Conservation (phyloP, 2,329 filamentous ascomycete genomes). For the Diaporthe humulicola region DNA sequence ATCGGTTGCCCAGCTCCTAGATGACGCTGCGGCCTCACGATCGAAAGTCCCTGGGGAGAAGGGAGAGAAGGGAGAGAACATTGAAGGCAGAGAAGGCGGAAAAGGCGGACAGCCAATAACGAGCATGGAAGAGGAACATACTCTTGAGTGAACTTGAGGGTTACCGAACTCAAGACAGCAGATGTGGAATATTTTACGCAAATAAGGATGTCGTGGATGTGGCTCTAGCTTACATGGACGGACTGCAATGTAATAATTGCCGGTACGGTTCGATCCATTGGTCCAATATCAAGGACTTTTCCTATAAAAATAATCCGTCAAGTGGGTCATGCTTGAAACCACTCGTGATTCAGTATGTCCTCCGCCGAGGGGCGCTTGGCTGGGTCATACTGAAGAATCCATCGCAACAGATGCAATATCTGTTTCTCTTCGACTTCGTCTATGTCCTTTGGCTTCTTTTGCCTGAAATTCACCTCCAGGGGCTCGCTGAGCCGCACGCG, state of each 20-base stretch:
- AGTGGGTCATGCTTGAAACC: slow-evolving; percentile 18
- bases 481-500: slow-evolving; percentile 1
- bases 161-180: not conserved
- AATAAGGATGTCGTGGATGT: no score
- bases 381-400: slow-evolving; percentile 28
- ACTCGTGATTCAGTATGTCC: slow-evolving; percentile 25
- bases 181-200: not conserved
- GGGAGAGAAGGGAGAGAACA: no score
- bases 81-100: no score
- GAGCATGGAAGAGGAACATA: not conserved
- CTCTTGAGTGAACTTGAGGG: not conserved
- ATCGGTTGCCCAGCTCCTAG: not conserved
- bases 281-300: no score
- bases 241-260: no score
- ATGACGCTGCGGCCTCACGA: not conserved
- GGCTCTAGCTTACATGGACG: no score
- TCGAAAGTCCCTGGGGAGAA: not conserved
- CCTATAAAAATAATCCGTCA: no score
- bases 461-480: slow-evolving; percentile 24
- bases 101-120: not conserved
- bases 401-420: slow-evolving; percentile 28
- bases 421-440: slow-evolving; percentile 25
- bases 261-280: no score
- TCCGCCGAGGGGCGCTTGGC: slow-evolving; percentile 20
- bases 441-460: slow-evolving; percentile 27